Evolutionary conservation across 23 red algal species (phyloP), one percentile per base, ranked within the genome.

Genomic region (Gracilaria domingensis): DNA sequence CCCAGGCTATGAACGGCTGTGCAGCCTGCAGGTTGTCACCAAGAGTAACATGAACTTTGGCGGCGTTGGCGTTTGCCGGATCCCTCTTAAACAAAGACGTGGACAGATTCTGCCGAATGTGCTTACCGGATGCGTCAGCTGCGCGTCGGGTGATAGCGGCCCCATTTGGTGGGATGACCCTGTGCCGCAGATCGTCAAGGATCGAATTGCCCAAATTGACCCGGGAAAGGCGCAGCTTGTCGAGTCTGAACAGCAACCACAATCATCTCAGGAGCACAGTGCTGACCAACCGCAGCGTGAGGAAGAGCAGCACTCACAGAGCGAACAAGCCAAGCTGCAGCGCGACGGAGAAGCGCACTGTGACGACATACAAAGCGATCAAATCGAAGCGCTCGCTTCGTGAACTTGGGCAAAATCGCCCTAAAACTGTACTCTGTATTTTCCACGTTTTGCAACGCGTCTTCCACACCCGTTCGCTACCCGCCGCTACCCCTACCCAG

Each of bases 111-210:
- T 88, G 9, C 95, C 95, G 9, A 98, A 94, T 55, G 95, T 98
- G 33, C 76, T 87, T 20, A 98, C 95, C 24, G 95, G 95, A 5
- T 98, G 95, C 33, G 93, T 98, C 13, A 91, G 86, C 60, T 98
- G 95, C 61, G 95, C 91, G 23, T 90, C 91, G 1, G 95, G 91
- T 1, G 91, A 94, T 40, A 91, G 91, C 12, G 95, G 95, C 14
- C 95, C 95, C 37, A 91, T 98, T 24, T 98, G 95, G 95, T 98
- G 95, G 95, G 79, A 98, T 60, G 95, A 98, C 66, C 91, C 90
- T 34, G 88, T 94, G 45, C 95, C 95, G 21, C 91, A 98, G 82
- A 85, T 80, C 25, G 91, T 94, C 32, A 91, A 91, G 78, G 61
- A 83, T 35, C 75, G 64, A 8, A 91, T 91, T 54, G 57, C 48